Conservation (phyloP, 1,284 basidiomycete genomes). For the Cryptococcus sp. region DNA sequence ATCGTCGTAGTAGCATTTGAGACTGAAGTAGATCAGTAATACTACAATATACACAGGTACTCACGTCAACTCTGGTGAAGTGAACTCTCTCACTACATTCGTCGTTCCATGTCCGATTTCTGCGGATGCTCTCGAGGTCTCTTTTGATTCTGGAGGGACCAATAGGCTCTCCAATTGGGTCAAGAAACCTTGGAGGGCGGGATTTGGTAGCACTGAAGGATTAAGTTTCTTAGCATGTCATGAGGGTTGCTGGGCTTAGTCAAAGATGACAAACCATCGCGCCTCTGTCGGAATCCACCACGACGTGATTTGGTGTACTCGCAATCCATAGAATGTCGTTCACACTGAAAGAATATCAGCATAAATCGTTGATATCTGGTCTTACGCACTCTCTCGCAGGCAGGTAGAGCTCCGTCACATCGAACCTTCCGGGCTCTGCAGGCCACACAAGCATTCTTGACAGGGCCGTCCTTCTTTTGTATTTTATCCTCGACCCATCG, state of each 20-base stretch:
- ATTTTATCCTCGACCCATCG: constrained; percentile 4
- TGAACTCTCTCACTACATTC: constrained; percentile 39
- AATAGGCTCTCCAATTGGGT: constrained; percentile 43
- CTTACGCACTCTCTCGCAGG: constrained; percentile 48
- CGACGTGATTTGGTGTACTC: constrained; percentile 53
- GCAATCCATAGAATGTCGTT: constrained; percentile 33
- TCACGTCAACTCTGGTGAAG: constrained; percentile 41
- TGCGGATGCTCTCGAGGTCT: constrained; percentile 11
- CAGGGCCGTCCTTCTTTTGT: constrained; percentile 3
- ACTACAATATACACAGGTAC: constrained; percentile 6
- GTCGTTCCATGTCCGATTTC: constrained; percentile 30
- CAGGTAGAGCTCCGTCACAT: constrained; percentile 50
- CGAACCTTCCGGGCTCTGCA: constrained; percentile 52
- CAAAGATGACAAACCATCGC: constrained; percentile 25
- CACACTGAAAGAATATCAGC: too few species aligned
- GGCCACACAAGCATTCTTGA: constrained; percentile 52
- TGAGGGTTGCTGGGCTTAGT: too few species aligned
- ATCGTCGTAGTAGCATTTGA: constrained; percentile 51
- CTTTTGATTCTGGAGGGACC: not conserved
- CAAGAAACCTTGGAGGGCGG: too few species aligned
- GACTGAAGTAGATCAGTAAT: constrained; percentile 19
- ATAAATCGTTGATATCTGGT: too few species aligned
- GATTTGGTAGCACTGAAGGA: too few species aligned
- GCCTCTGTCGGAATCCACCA: constrained; percentile 51
- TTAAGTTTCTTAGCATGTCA: too few species aligned